Percentiles rank a stretch among this genome's conserved stretches.
phyloP scores from a whole-genome alignment of 148 eudicot genomes.

The Pouteria glomerata region DNA sequence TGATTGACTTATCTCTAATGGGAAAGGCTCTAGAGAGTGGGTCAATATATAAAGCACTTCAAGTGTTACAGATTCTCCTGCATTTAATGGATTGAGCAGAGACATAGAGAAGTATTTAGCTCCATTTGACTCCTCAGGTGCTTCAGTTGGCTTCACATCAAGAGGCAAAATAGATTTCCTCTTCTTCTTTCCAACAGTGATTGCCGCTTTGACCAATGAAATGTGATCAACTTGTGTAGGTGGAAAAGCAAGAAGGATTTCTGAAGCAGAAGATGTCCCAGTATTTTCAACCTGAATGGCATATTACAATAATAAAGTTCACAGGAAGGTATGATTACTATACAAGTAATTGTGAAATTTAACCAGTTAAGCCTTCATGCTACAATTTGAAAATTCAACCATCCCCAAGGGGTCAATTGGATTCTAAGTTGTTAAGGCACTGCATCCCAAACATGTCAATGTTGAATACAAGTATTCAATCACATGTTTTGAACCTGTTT shows the following conservation, averaged over 20 bases:
- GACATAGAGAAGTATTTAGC: constrained; percentile 55
- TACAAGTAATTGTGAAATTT: not conserved
- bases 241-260: constrained; percentile 79
- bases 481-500: not conserved
- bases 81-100: constrained; percentile 49
- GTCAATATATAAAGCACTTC: constrained; percentile 78
- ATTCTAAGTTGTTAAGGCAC: not conserved
- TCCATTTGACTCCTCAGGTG: constrained; percentile 71
- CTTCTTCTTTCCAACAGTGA: constrained; percentile 64
- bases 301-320: not conserved
- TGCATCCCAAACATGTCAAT: not conserved
- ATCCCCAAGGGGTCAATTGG: not conserved
- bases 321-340: not conserved
- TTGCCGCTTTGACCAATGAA: constrained; percentile 64
- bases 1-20: constrained; percentile 83
- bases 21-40: constrained; percentile 94
- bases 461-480: not conserved
- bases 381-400: not conserved
- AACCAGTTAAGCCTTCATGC: not conserved
- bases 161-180: constrained; percentile 61
- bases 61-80: constrained; percentile 53
- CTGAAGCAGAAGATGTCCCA: constrained; percentile 63
- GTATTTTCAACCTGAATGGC: constrained; percentile 66
- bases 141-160: constrained; percentile 66
- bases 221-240: constrained; percentile 63